Conservation (phyloP, 768 basidiomycete genomes). For the Kockovaella imperatae region DNA sequence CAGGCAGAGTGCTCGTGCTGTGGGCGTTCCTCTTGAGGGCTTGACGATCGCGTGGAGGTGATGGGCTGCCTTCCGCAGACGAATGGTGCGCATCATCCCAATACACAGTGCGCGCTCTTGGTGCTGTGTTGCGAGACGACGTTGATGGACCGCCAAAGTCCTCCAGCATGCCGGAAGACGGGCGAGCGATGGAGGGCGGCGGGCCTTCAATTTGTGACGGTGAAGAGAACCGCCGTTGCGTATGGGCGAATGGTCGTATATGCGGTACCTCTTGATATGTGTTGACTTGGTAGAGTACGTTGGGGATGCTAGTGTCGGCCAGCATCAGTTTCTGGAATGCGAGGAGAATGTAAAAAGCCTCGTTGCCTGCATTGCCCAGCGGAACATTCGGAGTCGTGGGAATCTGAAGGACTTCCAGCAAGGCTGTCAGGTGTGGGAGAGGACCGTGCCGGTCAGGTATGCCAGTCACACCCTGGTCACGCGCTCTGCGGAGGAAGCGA, state of each 20-base stretch:
- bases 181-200: too few species aligned
- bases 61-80: too few species aligned
- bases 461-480: conserved; percentile 22
- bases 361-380: conserved; percentile 42
- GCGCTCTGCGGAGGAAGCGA: conserved; percentile 33
- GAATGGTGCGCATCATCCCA: too few species aligned
- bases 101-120: conserved; percentile 40
- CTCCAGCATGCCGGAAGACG: too few species aligned
- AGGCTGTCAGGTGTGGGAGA: conserved; percentile 25
- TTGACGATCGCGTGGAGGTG: too few species aligned
- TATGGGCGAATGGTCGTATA: conserved; percentile 3
- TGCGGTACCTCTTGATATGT: too few species aligned
- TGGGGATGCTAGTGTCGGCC: conserved; percentile 34
- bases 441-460: conserved; percentile 25
- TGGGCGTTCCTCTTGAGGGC: conserved; percentile 2
- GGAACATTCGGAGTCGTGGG: conserved; percentile 34
- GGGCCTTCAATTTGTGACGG: too few species aligned
- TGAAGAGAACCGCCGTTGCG: too few species aligned
- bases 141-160: neutral
- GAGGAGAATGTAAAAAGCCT: conserved; percentile 41
- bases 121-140: conserved; percentile 2
- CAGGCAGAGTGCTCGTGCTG: too few species aligned
- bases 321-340: conserved; percentile 43
- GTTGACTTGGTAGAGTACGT: conserved; percentile 20
- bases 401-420: conserved; percentile 36